These are phyloP conservation scores for Diospyros kaki DNA, from an alignment of 148 eudicot genomes.

Conservation along the genomic window DNA sequence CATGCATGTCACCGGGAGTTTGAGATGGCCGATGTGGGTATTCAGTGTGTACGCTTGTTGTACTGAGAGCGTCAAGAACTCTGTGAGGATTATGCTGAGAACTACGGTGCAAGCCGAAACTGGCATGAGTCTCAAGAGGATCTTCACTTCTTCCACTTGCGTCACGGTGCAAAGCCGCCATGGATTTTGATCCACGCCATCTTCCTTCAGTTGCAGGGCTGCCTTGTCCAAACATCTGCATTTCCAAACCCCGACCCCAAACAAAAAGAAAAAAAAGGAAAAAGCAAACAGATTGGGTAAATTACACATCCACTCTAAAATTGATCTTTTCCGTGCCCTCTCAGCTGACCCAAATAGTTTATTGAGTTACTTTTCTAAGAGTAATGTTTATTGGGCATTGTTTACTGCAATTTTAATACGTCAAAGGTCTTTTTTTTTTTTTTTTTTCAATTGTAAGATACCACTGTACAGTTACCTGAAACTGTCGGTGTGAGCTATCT, in stretches of 20 bases:
- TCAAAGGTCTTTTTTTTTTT: too few relatives aligned
- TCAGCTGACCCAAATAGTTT: too few relatives aligned
- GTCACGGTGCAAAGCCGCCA: conserved; percentile 89
- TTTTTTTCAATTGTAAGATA: neutral
- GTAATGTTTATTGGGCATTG: too few relatives aligned
- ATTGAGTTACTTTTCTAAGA: too few relatives aligned
- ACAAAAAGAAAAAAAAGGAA: neutral
- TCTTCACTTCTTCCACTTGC: conserved; percentile 90
- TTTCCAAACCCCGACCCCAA: neutral
- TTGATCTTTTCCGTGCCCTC: too few relatives aligned
- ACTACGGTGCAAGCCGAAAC: conserved; percentile 73
- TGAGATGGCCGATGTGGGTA: conserved; percentile 67
- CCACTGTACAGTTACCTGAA: conserved; percentile 45
- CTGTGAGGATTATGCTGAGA: conserved; percentile 63
- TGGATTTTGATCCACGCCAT: conserved; percentile 45
- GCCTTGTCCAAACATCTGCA: conserved; percentile 82
- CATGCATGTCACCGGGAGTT: conserved; percentile 92
- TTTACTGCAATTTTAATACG: too few relatives aligned
- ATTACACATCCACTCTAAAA: too few relatives aligned
- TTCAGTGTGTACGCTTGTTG: conserved; percentile 88
- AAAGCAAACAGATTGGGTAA: neutral
- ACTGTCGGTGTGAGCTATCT: conserved; percentile 66
- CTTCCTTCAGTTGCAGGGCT: conserved; percentile 73
- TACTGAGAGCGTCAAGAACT: conserved; percentile 73
- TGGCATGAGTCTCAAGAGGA: conserved; percentile 61